Evolutionary conservation across 352 stramenopile genomes (phyloP).

Genomic region (Phytophthora syringae): DNA sequence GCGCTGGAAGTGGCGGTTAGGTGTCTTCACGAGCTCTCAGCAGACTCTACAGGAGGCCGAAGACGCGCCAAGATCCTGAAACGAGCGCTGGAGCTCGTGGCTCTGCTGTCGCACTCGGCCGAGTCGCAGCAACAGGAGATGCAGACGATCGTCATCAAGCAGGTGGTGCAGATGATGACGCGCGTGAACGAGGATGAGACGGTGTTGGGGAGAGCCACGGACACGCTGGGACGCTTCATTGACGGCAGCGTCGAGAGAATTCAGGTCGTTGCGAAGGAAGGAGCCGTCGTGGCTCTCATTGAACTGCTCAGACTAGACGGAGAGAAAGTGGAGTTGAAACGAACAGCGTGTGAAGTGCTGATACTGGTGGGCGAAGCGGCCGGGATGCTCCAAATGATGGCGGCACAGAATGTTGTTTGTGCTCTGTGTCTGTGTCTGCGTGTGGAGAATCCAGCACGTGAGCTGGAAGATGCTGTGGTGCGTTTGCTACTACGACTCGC

Average conservation of each 20-base stretch:
- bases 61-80: conserved; percentile 49
- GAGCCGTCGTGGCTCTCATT: conserved; percentile 41
- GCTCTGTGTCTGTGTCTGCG: conserved; percentile 47
- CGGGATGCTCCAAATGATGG: conserved; percentile 53
- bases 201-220: conserved; percentile 43
- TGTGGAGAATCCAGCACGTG: conserved; percentile 15
- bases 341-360: conserved; percentile 46
- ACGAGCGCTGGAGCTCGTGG: conserved; percentile 50
- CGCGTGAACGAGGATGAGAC: conserved; percentile 38
- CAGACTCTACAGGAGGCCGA: conserved; percentile 28
- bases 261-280: conserved; percentile 37
- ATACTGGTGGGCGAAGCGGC: conserved; percentile 42
- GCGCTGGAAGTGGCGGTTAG: conserved; percentile 39
- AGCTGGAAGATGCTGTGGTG: conserved; percentile 43
- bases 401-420: conserved; percentile 45
- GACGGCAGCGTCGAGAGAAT: conserved; percentile 40
- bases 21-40: conserved; percentile 24
- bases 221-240: conserved; percentile 49
- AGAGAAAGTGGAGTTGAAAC: conserved; percentile 48
- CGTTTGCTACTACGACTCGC: conserved; percentile 46
- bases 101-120: conserved; percentile 29
- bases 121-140: conserved; percentile 24
- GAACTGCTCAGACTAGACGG: conserved; percentile 36
- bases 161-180: conserved; percentile 34
- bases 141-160: conserved; percentile 33